Evolutionary conservation across 345 rosid genomes (phyloP), one percentile per base, ranked within the genome.

Genomic region (Euphorbia tirucalli): DNA sequence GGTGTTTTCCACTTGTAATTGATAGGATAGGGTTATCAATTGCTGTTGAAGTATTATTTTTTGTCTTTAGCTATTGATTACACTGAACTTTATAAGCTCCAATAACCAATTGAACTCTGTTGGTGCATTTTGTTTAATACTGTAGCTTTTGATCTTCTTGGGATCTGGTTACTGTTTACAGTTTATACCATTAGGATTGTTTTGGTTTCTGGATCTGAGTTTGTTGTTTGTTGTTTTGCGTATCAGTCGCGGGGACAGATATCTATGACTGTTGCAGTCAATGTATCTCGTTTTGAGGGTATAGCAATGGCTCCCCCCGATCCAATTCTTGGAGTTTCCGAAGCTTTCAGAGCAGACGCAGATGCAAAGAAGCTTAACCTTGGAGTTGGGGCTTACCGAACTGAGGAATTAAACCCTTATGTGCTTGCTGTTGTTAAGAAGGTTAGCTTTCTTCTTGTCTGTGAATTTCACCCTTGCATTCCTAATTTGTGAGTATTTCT

Each of bases 311-410:
- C 97, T 61, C 97, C 99, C 15, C 97, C 99, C 7, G 99, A 95
- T 82, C 97, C 97, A 46, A 92, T 95, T 85, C 96, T 92, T 73
- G 99, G 97, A 73, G 96, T 95, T 72, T 90, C 97, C 11, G 97
- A 92, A 81, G 97, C 99, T 58, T 95, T 95, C 80, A 90, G 70
- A 81, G 96, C 97, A 14, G 97, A 92, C 75, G 87, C 77, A 3
- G 69, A 87, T 75, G 92, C 82, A n/a, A 82, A 69, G 80, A 95
- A 95, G 80, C 99, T 95, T 80, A 95, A 92, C 78, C 99, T 95
- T 84, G 99, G 99, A 52, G 99, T 92, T 13, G 99, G 99, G 41
- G 99, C 99, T 43, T 95, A 92, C 71, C 82, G 97, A 39, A 95
- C 97, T 10, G 97, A 95, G 82, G 96, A 92, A 78, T 83, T 95